Evolutionary conservation across 805 yeast genomes (phyloP).

Genomic region (Ogataea paradorogensis): DNA sequence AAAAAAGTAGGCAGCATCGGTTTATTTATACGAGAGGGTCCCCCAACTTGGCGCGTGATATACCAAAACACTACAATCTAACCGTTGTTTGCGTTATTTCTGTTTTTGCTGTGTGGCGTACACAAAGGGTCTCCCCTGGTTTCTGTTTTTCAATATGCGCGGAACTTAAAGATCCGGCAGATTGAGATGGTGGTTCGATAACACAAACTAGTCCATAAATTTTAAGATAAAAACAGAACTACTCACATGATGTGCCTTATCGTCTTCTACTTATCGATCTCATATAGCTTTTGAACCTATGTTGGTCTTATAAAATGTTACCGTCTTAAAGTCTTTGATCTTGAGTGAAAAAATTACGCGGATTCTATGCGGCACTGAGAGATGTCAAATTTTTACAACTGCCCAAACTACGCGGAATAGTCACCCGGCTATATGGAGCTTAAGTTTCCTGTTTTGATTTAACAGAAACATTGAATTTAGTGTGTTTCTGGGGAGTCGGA

Average conservation of each 20-base stretch:
- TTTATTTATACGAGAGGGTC: not conserved
- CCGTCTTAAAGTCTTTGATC: not conserved
- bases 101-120: constrained; percentile 6
- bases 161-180: constrained; percentile 15
- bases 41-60: constrained; percentile 6
- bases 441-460: too few relatives aligned
- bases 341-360: constrained; percentile 9
- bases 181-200: not conserved
- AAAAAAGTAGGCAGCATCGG: not conserved
- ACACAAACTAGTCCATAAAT: not conserved
- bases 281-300: too few relatives aligned
- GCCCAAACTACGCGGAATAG: constrained; percentile 5
- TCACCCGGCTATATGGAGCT: not conserved
- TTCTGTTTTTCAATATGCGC: constrained; percentile 5
- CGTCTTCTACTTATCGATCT: too few relatives aligned
- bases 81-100: constrained; percentile 12
- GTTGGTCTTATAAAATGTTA: too few relatives aligned
- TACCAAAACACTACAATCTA: not conserved
- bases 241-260: too few relatives aligned
- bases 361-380: constrained; percentile 1
- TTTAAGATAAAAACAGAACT: not conserved
- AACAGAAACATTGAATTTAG: too few relatives aligned
- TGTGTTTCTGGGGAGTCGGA: not conserved
- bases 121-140: constrained; percentile 6
- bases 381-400: not conserved